Evolutionary conservation across 2,329 filamentous ascomycete species (phyloP), one percentile per base, ranked within the genome.

Genomic region (Hypoxylon sp.): DNA sequence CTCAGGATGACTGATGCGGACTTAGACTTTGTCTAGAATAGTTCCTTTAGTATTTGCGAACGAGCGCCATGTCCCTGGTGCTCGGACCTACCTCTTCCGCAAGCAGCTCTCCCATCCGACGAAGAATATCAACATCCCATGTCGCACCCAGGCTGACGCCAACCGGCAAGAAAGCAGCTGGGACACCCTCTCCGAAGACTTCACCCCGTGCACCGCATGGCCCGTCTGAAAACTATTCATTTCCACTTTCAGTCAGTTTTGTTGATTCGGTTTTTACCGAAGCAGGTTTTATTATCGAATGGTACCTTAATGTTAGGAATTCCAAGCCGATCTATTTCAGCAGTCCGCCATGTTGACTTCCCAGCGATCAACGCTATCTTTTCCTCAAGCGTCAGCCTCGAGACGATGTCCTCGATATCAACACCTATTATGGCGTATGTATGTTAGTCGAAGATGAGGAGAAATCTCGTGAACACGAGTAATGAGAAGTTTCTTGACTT

Each of bases 181-280:
- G 29, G 5, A 15, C 17, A 12, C 29, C 29, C 12, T 31, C 29
- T 15, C 8, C 17, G 12, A 12, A 31, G 11, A 15, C 17, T 7
- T 12, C 29, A 15, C 29, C 29, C 4, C 29, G 4, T 5, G 17
- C 29, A 15, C 29, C 29, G 12, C 12, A 12, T 7, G 29, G 29
- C 15, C 29, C 29, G 12, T 31, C 29, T 7, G 29, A 15, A n/a
- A n/a, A n/a, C n/a, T n/a, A n/a, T n/a, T n/a, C n/a, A n/a, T n/a
- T n/a, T n/a, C n/a, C n/a, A n/a, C n/a, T n/a, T n/a, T n/a, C n/a
- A n/a, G n/a, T n/a, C n/a, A n/a, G n/a, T n/a, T n/a, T n/a, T 58
- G 34, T 58, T n/a, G 27, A n/a, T n/a, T 26, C 19, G 20, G 41
- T 34, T 6, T 29, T 35, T n/a, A 48, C 40, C 19, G 3, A 25